Evolutionary conservation across 768 basidiomycete species (phyloP), one percentile per base, ranked within the genome.

Genomic region (Sarcomyxa edulis): DNA sequence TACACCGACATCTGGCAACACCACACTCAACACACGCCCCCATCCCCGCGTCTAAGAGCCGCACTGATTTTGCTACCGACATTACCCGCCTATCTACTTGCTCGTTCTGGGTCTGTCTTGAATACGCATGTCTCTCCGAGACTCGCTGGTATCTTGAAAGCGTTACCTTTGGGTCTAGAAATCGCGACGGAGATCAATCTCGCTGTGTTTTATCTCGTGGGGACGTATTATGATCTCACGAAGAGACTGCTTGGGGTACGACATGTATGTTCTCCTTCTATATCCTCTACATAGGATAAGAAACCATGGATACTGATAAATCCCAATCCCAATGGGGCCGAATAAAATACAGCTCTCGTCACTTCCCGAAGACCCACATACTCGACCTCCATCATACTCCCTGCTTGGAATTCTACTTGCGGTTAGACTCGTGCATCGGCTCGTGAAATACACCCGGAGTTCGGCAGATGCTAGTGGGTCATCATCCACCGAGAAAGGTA

Each of bases 1-100:
- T 93, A 93, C 50, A 90, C 87, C 1, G 83, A 84, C 50, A 80
- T 85, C 23, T 87, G 88, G 84, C 77, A 81, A 47, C 75, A 80
- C 40, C 76, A 81, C 8, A 53, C 64, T 3, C 60, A 56, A 20
- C 62, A 54, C 14, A 40, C 55, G 22, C 69, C 69, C 15, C 82
- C 78, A 2, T 65, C 78, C 10, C 56, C 48, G 15, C 52, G 52
- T 35, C 52, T 64, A 7, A 74, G 83, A 15, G 55, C 68, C 11
- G 66, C 69, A 2, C 66, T 88, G 8, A 66, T 89, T 42, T 60
- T 88, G n/a, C 62, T 85, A 16, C 77, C 81, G 5, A 70, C 78
- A 1, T 47, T 89, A 7, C 84, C 84, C 10, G 62, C 70, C 3
- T 90, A 90, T 51, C 27, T 77, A 12, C 58, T 83, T 11, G 65